These are phyloP conservation scores for Neurospora hispaniola DNA, from an alignment of 495 filamentous ascomycete species.

Conservation along the genomic window DNA sequence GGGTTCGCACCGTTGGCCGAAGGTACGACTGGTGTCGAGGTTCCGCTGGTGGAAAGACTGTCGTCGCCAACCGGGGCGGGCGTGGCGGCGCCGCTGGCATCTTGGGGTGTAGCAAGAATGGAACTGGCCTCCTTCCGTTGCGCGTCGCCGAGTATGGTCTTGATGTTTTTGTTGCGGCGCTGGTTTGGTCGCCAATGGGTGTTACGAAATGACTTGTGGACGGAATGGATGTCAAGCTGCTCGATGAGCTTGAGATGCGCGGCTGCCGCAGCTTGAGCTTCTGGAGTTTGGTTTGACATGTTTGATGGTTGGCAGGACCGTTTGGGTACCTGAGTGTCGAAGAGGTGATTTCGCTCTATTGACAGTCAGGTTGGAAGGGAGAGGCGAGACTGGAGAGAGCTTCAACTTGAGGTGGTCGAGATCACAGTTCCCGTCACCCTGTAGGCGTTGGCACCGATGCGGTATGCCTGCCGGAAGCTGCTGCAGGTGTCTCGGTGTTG, in stretches of 20 bases:
- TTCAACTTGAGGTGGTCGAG: background rate
- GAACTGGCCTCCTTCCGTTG: conserved; percentile 65
- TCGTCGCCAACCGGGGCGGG: conserved; percentile 42
- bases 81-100: conserved; percentile 64
- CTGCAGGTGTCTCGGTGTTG: background rate
- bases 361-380: background rate
- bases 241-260: conserved; percentile 58
- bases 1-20: conserved; percentile 16
- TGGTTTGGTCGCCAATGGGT: conserved; percentile 79
- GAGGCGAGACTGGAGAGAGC: background rate
- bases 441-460: background rate
- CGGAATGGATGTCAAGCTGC: conserved; percentile 71
- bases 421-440: background rate
- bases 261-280: conserved; percentile 31
- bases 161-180: conserved; percentile 96
- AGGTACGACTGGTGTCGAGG: conserved; percentile 47
- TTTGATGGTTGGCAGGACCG: conserved; percentile 7
- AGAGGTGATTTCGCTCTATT: background rate
- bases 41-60: conserved; percentile 44
- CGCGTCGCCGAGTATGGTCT: conserved; percentile 88
- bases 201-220: conserved; percentile 81
- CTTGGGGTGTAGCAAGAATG: conserved; percentile 65
- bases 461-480: background rate
- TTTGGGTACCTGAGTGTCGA: background rate
- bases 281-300: conserved; percentile 20